These are phyloP conservation scores for Debaryomyces subglobosus DNA, from an alignment of 1,139 yeast species.

Conservation along the genomic window DNA sequence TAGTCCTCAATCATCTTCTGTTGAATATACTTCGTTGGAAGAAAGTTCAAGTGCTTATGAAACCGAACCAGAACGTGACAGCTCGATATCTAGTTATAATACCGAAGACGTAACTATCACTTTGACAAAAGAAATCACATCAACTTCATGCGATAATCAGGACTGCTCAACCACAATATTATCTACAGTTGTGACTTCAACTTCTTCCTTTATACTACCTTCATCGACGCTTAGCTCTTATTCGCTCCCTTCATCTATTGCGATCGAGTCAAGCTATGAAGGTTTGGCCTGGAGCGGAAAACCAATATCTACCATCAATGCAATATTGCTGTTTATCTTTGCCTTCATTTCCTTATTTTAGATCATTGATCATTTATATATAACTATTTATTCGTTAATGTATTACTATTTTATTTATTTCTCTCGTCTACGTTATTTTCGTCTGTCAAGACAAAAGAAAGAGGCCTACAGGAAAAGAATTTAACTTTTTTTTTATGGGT, in stretches of 20 bases:
- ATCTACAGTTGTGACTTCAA: background rate
- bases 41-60: background rate
- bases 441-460: background rate
- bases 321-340: slow-evolving; percentile 1
- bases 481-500: slow-evolving; percentile 4
- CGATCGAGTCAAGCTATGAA: slow-evolving; percentile 8
- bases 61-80: background rate
- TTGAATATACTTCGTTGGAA: slow-evolving; percentile 3
- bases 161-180: background rate
- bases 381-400: background rate
- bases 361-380: background rate
- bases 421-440: background rate
- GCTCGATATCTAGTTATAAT: background rate
- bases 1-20: slow-evolving; percentile 3
- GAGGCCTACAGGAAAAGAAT: background rate
- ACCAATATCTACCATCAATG: slow-evolving; percentile 4
- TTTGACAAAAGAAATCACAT: slow-evolving; percentile 5
- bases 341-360: slow-evolving; percentile 8
- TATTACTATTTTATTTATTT: slow-evolving; percentile 2
- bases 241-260: slow-evolving; percentile 4
- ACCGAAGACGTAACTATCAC: background rate
- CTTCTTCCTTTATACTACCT: background rate
- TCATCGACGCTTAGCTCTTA: background rate
- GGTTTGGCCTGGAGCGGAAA: slow-evolving; percentile 5
- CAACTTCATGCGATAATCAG: slow-evolving; percentile 2